Percentiles rank a stretch among this genome's conserved stretches.
Evolutionary conservation across 2,329 filamentous ascomycete species (phyloP).

Genomic region (Penicillium sp.): DNA sequence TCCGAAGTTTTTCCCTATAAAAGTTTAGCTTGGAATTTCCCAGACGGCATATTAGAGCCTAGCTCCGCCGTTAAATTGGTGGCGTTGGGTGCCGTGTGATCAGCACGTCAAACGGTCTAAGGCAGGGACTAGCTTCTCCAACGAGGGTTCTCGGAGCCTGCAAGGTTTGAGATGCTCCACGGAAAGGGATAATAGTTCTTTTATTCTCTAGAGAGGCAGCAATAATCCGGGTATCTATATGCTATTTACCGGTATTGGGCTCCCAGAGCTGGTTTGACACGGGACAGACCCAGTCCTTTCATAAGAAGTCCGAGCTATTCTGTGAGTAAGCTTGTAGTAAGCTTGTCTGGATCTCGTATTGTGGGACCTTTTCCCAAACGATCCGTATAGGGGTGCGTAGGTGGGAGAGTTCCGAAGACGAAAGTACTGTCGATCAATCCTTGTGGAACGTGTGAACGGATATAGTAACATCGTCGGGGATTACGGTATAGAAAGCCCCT

Average conservation of each 20-base stretch:
- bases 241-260: neutral
- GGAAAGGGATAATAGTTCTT: neutral
- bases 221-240: neutral
- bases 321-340: too few relatives aligned
- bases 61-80: conserved; percentile 10
- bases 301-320: neutral
- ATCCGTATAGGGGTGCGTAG: neutral
- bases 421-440: conserved; percentile 10
- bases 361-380: neutral
- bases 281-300: neutral
- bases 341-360: neutral
- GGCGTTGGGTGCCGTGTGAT: conserved; percentile 12
- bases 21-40: neutral
- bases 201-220: neutral
- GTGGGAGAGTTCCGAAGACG: neutral
- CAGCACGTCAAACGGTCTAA: conserved; percentile 8
- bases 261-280: neutral
- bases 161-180: neutral
- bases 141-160: conserved; percentile 1
- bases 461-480: neutral
- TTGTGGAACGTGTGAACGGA: neutral
- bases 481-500: neutral
- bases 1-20: neutral
- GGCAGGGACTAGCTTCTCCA: neutral
- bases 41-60: neutral